phyloP scores from a whole-genome alignment of 202 grass and related monocot genomes.

The Zizania palustris region DNA sequence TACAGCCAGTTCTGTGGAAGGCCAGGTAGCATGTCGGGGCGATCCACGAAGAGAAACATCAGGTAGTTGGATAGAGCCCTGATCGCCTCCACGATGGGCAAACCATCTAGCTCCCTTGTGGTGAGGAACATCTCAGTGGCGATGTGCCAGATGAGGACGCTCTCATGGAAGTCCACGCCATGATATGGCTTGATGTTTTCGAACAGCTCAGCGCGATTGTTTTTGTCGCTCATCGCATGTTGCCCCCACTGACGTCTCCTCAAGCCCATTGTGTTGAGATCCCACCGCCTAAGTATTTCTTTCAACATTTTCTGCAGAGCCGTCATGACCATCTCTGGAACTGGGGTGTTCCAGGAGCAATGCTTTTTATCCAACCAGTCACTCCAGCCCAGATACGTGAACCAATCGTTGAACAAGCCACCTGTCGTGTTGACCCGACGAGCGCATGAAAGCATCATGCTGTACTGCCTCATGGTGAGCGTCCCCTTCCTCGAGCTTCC shows the following conservation, averaged over 20 bases:
- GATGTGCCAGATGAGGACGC: neutral
- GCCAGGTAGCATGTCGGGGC: slow-evolving; percentile 40
- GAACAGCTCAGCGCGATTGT: neutral
- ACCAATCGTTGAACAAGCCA: too few relatives aligned
- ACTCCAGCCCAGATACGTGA: neutral
- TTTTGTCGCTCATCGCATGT: neutral
- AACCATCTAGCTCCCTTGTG: neutral
- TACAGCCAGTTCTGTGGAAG: slow-evolving; percentile 21
- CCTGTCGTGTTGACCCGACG: neutral
- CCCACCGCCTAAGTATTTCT: too few relatives aligned
- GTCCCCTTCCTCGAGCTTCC: neutral
- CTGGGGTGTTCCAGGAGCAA: neutral
- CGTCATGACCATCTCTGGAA: neutral
- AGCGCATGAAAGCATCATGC: slow-evolving; percentile 20
- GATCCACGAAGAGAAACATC: slow-evolving; percentile 43
- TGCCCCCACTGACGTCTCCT: neutral
- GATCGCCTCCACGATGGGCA: too few relatives aligned
- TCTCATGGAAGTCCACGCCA: neutral
- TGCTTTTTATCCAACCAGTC: neutral
- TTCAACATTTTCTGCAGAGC: too few relatives aligned
- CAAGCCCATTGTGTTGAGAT: neutral
- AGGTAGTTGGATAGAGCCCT: slow-evolving; percentile 47
- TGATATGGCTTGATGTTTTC: neutral
- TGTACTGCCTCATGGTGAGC: slow-evolving; percentile 35
- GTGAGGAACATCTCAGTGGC: neutral